Conservation (phyloP, 768 basidiomycete species). For the Gymnopilus junonius region DNA sequence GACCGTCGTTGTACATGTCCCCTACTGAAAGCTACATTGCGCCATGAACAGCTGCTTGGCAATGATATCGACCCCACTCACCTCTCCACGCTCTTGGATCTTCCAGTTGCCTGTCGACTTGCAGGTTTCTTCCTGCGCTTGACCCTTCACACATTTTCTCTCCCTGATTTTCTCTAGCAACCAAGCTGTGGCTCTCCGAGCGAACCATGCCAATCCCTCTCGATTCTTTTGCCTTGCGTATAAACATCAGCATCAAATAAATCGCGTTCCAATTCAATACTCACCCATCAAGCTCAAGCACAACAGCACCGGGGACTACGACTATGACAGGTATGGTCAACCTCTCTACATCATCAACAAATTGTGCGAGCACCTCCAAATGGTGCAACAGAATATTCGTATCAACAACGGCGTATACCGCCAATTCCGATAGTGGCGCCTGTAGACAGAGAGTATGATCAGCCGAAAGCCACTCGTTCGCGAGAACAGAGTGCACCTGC, state of each 20-base stretch:
- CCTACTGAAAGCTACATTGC: slow-evolving; percentile 19
- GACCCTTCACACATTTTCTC: slow-evolving; percentile 58
- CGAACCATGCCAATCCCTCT: slow-evolving; percentile 58
- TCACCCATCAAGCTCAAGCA: slow-evolving; percentile 79
- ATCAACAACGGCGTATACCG: slow-evolving; percentile 66
- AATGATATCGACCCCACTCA: slow-evolving; percentile 27
- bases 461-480: slow-evolving; percentile 5
- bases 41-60: slow-evolving; percentile 6
- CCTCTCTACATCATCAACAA: slow-evolving; percentile 64
- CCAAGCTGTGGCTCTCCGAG: slow-evolving; percentile 74
- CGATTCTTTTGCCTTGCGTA: slow-evolving; percentile 51
- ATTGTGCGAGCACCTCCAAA: slow-evolving; percentile 64
- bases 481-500: slow-evolving; percentile 49
- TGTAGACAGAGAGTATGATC: no score
- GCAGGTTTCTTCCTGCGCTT: slow-evolving; percentile 67
- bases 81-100: slow-evolving; percentile 47
- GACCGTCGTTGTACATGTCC: slow-evolving; percentile 62
- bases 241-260: background rate
- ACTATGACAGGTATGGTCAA: slow-evolving; percentile 55
- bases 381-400: slow-evolving; percentile 79
- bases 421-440: slow-evolving; percentile 45
- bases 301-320: slow-evolving; percentile 75
- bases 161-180: slow-evolving; percentile 64
- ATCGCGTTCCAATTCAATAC: background rate
- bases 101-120: slow-evolving; percentile 68